A percentile compares a stretch with the other conserved stretches of the same genome.
phyloP scores from a whole-genome alignment of 306 rosid species.

The Chamaecrista fasciculata region DNA sequence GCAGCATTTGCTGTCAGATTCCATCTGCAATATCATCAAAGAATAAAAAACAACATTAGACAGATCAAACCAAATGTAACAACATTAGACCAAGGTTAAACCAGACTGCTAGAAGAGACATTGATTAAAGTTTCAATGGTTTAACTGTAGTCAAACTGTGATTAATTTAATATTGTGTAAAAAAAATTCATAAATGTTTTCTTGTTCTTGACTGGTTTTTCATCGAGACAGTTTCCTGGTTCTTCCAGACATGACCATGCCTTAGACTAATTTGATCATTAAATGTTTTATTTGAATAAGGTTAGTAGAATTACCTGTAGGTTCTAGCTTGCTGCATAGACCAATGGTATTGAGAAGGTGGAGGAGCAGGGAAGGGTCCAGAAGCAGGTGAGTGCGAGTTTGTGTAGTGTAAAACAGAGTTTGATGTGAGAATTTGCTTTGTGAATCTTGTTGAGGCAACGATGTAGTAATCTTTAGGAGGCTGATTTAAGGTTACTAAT shows the following conservation, averaged over 20 bases:
- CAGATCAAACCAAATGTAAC: background rate
- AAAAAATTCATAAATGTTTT: no score
- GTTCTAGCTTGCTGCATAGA: conserved; percentile 90
- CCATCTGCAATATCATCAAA: conserved; percentile 73
- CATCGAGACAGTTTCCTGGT: no score
- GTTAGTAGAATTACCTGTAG: conserved; percentile 48
- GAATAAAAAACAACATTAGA: conserved; percentile 1
- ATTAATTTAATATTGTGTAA: no score
- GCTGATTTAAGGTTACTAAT: conserved; percentile 72
- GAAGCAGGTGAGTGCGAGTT: conserved; percentile 74
- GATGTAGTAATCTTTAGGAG: conserved; percentile 80
- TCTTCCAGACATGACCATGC: no score
- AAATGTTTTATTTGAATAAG: no score
- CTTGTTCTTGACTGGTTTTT: no score
- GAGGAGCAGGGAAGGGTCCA: conserved; percentile 79
- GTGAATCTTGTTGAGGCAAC: conserved; percentile 87
- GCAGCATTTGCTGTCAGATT: conserved; percentile 98
- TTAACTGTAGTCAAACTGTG: no score
- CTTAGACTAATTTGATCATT: no score
- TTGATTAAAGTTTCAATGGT: no score
- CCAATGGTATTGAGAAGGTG: conserved; percentile 60
- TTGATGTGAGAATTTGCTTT: conserved; percentile 50
- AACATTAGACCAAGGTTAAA: no score
- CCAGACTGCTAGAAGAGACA: no score
- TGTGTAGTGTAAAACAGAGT: conserved; percentile 72